A percentile compares a stretch with the other conserved stretches of the same genome.
These are phyloP conservation scores for Thalassiosira exigua DNA, from an alignment of 352 stramenopile genomes.

Conservation along the genomic window DNA sequence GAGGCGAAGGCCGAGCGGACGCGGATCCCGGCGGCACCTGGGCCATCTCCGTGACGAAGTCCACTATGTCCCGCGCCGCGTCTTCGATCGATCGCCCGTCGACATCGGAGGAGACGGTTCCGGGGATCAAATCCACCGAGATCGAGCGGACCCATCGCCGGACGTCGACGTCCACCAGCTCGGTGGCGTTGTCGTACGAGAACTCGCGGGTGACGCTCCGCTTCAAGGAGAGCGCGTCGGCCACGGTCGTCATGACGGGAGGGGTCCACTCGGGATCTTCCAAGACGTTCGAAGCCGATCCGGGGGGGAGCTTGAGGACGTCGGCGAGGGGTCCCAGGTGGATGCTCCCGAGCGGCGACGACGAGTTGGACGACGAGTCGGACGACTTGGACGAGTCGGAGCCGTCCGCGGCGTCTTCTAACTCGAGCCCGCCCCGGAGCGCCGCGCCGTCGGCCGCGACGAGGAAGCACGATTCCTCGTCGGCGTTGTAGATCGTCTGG, in stretches of 20 bases:
- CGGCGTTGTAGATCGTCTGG: conserved; percentile 46
- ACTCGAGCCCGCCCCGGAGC: too few relatives aligned
- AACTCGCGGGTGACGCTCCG: background rate
- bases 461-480: conserved; percentile 53
- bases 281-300: conserved; percentile 26
- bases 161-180: conserved; percentile 14
- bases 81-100: background rate
- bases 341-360: conserved; percentile 1
- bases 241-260: too few relatives aligned
- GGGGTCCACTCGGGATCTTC: conserved; percentile 42
- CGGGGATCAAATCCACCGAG: conserved; percentile 50
- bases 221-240: background rate
- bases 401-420: background rate
- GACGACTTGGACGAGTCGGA: background rate
- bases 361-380: background rate
- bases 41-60: conserved; percentile 1
- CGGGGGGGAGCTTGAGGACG: conserved; percentile 42
- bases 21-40: background rate
- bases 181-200: conserved; percentile 18
- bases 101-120: background rate
- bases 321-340: conserved; percentile 41
- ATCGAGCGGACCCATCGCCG: conserved; percentile 34
- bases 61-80: background rate
- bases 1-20: too few relatives aligned
- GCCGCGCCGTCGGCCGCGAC: conserved; percentile 7